Evolutionary conservation across 495 filamentous ascomycete genomes (phyloP).

Genomic region (Penicillium crystallinum): DNA sequence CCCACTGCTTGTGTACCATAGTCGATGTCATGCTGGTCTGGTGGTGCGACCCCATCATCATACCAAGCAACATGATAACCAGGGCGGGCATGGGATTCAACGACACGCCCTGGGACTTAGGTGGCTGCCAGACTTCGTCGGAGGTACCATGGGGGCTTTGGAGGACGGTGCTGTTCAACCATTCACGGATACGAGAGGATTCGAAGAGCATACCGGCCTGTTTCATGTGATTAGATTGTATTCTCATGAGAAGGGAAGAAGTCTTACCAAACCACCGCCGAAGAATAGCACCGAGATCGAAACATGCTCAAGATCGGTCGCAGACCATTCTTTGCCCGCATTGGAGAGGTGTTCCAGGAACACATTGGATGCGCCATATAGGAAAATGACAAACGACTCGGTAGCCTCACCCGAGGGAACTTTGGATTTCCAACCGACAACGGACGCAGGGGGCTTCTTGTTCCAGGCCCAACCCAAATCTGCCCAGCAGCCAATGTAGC

Average conservation of each 20-base stretch:
- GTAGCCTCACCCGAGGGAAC: conserved; percentile 81
- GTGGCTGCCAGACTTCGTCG: conserved; percentile 50
- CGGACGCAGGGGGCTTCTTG: conserved; percentile 58
- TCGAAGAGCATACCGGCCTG: conserved; percentile 93
- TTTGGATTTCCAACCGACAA: conserved; percentile 57
- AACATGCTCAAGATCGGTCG: conserved; percentile 84
- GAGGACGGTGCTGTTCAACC: conserved; percentile 63
- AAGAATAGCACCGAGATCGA: conserved; percentile 94
- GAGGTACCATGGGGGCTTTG: conserved; percentile 36
- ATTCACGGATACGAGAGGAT: conserved; percentile 60
- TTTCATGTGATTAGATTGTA: neutral
- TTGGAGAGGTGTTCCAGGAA: conserved; percentile 84
- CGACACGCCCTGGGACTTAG: conserved; percentile 66
- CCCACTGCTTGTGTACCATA: conserved; percentile 96
- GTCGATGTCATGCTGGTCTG: conserved; percentile 78
- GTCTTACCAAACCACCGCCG: conserved; percentile 84
- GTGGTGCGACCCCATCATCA: conserved; percentile 94
- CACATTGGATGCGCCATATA: conserved; percentile 85
- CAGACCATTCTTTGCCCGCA: conserved; percentile 63
- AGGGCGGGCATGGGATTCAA: conserved; percentile 88
- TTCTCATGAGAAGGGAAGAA: neutral
- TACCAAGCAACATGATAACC: conserved; percentile 76
- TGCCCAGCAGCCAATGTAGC: conserved; percentile 86
- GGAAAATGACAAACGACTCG: conserved; percentile 82
- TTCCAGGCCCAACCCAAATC: conserved; percentile 98